phyloP scores from a whole-genome alignment of 2,329 filamentous ascomycete genomes.

The Hypoxylon sp. region DNA sequence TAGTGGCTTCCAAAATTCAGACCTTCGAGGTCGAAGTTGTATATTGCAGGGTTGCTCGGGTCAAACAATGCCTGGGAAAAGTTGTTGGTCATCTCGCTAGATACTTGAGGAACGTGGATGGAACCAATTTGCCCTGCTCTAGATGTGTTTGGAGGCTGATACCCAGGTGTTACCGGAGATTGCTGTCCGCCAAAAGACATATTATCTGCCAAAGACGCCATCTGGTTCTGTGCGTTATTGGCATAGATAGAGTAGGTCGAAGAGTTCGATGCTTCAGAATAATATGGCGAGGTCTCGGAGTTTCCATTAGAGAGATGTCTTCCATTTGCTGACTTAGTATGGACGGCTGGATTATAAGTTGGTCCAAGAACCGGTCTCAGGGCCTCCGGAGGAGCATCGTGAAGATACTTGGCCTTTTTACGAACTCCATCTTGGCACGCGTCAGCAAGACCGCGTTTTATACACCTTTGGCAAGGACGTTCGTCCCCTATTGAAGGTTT shows the following conservation, averaged over 20 bases:
- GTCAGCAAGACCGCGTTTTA: conserved; percentile 92
- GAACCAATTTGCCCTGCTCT: conserved; percentile 61
- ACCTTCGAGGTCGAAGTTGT: conserved; percentile 95
- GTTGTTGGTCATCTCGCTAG: conserved; percentile 61
- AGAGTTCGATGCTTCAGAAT: conserved; percentile 62
- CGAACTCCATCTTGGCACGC: conserved; percentile 95
- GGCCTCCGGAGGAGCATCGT: conserved; percentile 92
- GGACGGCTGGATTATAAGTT: conserved; percentile 73
- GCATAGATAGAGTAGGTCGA: conserved; percentile 68
- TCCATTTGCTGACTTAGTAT: conserved; percentile 63
- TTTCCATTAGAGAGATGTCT: conserved; percentile 64
- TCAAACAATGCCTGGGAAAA: conserved; percentile 80
- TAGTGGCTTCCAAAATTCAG: conserved; percentile 98
- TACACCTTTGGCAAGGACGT: conserved; percentile 91
- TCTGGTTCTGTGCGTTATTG: conserved; percentile 60
- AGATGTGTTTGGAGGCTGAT: conserved; percentile 70
- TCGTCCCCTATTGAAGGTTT: conserved; percentile 80
- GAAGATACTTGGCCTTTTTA: conserved; percentile 99
- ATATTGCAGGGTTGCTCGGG: conserved; percentile 90
- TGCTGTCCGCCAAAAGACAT: conserved; percentile 75
- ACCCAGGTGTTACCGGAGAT: conserved; percentile 82
- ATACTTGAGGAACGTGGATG: conserved; percentile 66
- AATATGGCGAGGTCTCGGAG: conserved; percentile 65
- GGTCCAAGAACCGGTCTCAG: conserved; percentile 87
- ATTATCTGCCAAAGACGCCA: conserved; percentile 63